Evolutionary conservation across 495 filamentous ascomycete species (phyloP).

Genomic region (Talaromyces borbonicus): DNA sequence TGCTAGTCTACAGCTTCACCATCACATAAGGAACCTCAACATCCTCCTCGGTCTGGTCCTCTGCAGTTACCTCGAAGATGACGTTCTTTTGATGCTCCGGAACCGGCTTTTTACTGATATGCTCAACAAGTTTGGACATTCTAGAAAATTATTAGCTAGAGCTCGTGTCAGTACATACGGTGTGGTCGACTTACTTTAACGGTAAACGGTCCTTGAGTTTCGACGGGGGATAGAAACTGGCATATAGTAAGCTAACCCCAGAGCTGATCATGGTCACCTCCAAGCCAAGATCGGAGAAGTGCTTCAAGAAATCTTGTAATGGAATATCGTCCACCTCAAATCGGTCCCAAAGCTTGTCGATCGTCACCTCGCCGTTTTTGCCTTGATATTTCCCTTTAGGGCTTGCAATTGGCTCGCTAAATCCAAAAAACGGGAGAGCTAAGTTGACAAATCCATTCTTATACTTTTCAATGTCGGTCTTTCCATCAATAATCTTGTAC

Average conservation of each 20-base stretch:
- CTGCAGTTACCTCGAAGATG: constrained; percentile 91
- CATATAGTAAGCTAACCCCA: constrained; percentile 92
- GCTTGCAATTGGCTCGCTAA: constrained; percentile 89
- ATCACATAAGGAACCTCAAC: constrained; percentile 97
- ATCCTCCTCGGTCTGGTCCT: constrained; percentile 85
- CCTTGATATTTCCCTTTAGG: constrained; percentile 84
- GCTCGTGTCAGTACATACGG: background rate
- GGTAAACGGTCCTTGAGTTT: constrained; percentile 79
- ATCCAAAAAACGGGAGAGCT: constrained; percentile 93
- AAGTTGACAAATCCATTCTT: constrained; percentile 99
- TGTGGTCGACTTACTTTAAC: constrained; percentile 47
- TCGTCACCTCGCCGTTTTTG: constrained; percentile 60
- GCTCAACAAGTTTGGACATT: constrained; percentile 79
- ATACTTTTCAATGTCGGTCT: constrained; percentile 90
- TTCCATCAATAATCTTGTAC: constrained; percentile 94
- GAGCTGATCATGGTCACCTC: constrained; percentile 89
- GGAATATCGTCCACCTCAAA: constrained; percentile 88
- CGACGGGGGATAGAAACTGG: constrained; percentile 79
- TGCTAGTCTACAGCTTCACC: constrained; percentile 49
- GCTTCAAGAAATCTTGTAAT: constrained; percentile 67
- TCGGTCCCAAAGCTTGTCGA: constrained; percentile 97
- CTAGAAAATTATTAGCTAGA: constrained; percentile 26
- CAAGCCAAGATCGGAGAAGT: constrained; percentile 73
- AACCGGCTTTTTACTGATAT: constrained; percentile 83
- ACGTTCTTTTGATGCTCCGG: constrained; percentile 88